Conservation (phyloP, 768 basidiomycete species). For the Polyporus arcularius region DNA sequence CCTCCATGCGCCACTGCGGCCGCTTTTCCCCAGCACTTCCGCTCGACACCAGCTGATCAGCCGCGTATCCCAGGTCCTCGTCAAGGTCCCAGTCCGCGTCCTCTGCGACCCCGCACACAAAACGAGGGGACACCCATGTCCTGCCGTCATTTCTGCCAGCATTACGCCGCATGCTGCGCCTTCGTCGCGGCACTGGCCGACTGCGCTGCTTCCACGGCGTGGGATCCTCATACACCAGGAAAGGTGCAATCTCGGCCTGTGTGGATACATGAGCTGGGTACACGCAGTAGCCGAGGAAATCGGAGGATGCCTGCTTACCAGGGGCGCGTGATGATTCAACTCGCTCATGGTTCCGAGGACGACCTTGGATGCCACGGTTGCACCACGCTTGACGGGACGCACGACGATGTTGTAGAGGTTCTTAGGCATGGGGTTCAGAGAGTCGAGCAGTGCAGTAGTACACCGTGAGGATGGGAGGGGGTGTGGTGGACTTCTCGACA, state of each 20-base stretch:
- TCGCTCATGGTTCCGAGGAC: constrained; percentile 4
- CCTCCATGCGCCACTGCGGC: neutral
- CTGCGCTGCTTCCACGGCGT: constrained; percentile 9
- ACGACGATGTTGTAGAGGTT: neutral
- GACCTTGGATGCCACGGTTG: neutral
- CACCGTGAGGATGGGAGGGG: too few species aligned
- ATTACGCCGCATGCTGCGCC: neutral
- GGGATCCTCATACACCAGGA: neutral
- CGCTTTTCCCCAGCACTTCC: neutral
- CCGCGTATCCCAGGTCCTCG: neutral
- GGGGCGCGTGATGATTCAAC: constrained; percentile 5
- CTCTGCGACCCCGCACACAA: neutral
- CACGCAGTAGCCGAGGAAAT: neutral
- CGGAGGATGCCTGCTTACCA: neutral
- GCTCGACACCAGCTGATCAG: neutral
- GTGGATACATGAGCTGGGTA: neutral
- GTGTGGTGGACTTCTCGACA: too few species aligned
- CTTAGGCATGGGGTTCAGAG: neutral
- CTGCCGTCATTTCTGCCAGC: neutral
- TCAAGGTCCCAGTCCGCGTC: neutral
- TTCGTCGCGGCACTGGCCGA: neutral
- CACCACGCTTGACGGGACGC: constrained; percentile 9
- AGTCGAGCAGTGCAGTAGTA: neutral
- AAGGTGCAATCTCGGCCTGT: constrained; percentile 5
- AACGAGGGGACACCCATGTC: constrained; percentile 4